A percentile compares a stretch with the other conserved stretches of the same genome.
phyloP scores from a whole-genome alignment of 768 basidiomycete genomes.

The Hygrocybe coccinea region DNA sequence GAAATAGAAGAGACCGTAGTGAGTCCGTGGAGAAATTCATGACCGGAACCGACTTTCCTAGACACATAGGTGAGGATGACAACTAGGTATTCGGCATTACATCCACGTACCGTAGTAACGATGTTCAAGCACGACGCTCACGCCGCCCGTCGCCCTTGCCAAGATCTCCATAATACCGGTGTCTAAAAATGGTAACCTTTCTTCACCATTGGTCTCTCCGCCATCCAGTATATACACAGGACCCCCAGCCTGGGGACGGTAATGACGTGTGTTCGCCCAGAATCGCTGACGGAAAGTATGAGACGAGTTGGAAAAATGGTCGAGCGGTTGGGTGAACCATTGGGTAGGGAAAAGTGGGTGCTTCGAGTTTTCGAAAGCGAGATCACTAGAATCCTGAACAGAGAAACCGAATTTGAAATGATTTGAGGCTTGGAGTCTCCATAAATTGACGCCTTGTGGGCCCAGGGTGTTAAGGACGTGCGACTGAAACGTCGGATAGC shows the following conservation, averaged over 20 bases:
- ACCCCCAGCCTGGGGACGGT: conserved; percentile 60
- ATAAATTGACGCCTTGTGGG: conserved; percentile 62
- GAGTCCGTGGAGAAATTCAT: conserved; percentile 75
- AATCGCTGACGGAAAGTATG: conserved; percentile 81
- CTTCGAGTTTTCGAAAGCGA: conserved; percentile 15
- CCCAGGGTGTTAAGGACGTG: conserved; percentile 31
- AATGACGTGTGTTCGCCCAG: conserved; percentile 86
- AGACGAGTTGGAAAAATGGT: conserved; percentile 61
- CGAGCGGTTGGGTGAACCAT: conserved; percentile 81
- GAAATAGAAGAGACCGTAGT: conserved; percentile 48
- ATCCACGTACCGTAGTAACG: conserved; percentile 68
- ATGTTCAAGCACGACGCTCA: conserved; percentile 90
- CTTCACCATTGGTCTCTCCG: conserved; percentile 85
- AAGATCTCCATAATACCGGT: conserved; percentile 86
- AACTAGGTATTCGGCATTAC: conserved; percentile 14
- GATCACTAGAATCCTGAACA: conserved; percentile 16
- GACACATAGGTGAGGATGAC: not conserved
- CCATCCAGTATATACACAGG: conserved; percentile 91
- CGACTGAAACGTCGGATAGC: not conserved
- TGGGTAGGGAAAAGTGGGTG: conserved; percentile 26
- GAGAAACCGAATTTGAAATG: conserved; percentile 8
- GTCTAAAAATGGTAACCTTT: conserved; percentile 57
- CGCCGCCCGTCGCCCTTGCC: conserved; percentile 76
- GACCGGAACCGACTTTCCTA: conserved; percentile 74
- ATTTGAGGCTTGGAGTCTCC: conserved; percentile 41